phyloP scores from a whole-genome alignment of 139 green algal species.

The Mychonastes homosphaera region DNA sequence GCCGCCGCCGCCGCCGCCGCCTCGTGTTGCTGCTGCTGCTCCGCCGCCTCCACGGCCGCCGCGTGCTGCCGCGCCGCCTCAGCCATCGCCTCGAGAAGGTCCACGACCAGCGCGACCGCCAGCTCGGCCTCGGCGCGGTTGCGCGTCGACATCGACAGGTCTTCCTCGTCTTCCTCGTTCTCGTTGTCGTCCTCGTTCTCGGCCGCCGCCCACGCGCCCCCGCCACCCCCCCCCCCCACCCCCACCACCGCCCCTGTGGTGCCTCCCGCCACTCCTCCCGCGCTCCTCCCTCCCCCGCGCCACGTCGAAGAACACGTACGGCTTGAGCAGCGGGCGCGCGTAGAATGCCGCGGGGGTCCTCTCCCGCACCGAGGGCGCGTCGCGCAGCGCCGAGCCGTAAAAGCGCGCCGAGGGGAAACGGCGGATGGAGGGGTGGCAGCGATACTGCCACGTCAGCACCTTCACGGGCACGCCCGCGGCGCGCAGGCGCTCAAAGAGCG shows the following conservation, averaged over 20 bases:
- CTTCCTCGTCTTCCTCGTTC: neutral
- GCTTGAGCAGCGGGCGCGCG: constrained; percentile 44
- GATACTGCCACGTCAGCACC: constrained; percentile 73
- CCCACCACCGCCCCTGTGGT: neutral
- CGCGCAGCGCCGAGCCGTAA: constrained; percentile 46
- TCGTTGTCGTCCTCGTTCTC: constrained; percentile 11
- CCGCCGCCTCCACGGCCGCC: neutral
- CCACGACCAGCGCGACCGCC: constrained; percentile 54
- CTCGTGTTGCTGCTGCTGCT: neutral
- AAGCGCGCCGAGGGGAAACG: constrained; percentile 73
- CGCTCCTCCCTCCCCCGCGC: constrained; percentile 27
- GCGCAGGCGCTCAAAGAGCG: constrained; percentile 71
- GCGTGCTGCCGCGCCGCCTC: neutral
- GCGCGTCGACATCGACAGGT: too few relatives aligned
- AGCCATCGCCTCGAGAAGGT: constrained; percentile 25
- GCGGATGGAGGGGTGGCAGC: constrained; percentile 85
- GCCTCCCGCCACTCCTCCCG: neutral
- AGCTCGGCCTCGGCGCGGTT: constrained; percentile 54
- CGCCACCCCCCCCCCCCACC: neutral
- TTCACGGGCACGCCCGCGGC: constrained; percentile 28
- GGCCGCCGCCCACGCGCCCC: neutral
- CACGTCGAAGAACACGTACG: constrained; percentile 84
- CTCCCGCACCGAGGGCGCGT: constrained; percentile 13
- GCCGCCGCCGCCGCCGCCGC: neutral
- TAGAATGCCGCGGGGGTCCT: constrained; percentile 30